phyloP scores from a whole-genome alignment of 805 yeast genomes.

The Dipodascus geniculatus region DNA sequence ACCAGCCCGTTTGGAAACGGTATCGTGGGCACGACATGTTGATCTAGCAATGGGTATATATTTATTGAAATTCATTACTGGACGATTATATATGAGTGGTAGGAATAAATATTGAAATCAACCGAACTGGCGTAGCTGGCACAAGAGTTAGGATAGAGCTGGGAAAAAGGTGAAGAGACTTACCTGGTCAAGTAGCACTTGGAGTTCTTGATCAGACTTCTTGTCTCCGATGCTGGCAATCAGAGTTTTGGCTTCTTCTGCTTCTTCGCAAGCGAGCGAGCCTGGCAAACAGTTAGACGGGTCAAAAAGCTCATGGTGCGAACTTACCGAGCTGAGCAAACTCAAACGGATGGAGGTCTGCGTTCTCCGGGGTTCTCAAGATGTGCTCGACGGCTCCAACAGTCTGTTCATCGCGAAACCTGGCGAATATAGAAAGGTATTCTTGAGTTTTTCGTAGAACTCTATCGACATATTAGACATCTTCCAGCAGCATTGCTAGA shows the following conservation, averaged over 20 bases:
- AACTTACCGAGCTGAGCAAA: slow-evolving; percentile 59
- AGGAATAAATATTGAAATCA: slow-evolving; percentile 3
- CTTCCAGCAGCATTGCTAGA: neutral
- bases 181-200: slow-evolving; percentile 76
- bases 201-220: slow-evolving; percentile 77
- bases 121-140: slow-evolving; percentile 19
- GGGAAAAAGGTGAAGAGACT: slow-evolving; percentile 44
- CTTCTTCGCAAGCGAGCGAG: slow-evolving; percentile 86
- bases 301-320: neutral
- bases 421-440: slow-evolving; percentile 70
- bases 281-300: slow-evolving; percentile 29
- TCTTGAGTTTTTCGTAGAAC: slow-evolving; percentile 87
- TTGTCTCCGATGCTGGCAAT: slow-evolving; percentile 78
- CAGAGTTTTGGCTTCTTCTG: slow-evolving; percentile 91
- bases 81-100: no score
- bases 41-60: neutral
- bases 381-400: slow-evolving; percentile 88
- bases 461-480: no score
- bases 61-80: neutral
- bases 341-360: slow-evolving; percentile 87
- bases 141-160: slow-evolving; percentile 5
- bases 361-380: slow-evolving; percentile 59
- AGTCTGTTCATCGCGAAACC: slow-evolving; percentile 87
- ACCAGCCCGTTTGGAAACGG: slow-evolving; percentile 1
- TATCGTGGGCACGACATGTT: neutral